These are phyloP conservation scores for Salix brachista DNA, from an alignment of 345 rosid genomes.

Conservation along the genomic window DNA sequence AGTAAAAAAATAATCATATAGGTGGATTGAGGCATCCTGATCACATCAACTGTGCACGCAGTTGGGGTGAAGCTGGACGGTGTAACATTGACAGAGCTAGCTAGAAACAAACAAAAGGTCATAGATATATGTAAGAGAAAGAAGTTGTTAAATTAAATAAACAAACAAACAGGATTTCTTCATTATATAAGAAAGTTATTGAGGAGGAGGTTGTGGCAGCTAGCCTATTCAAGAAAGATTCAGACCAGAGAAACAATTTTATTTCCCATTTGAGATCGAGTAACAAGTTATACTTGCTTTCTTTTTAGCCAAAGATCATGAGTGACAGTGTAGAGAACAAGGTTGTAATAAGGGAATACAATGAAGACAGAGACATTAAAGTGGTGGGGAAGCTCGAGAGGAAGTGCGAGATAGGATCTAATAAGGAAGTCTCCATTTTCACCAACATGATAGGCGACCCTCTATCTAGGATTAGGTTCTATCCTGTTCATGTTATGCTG, in stretches of 20 bases:
- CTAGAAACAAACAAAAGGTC: constrained; percentile 1
- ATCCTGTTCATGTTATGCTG: constrained; percentile 50
- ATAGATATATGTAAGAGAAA: background rate
- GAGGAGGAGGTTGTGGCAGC: constrained; percentile 11
- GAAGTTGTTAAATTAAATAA: background rate
- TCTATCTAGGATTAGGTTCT: constrained; percentile 48
- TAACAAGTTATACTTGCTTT: background rate
- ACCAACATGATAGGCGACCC: constrained; percentile 44
- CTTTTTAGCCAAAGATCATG: constrained; percentile 15
- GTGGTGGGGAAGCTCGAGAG: constrained; percentile 57
- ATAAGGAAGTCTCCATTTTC: constrained; percentile 40
- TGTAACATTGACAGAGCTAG: background rate
- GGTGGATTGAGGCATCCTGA: no score
- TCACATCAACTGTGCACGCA: no score
- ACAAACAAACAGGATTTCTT: background rate
- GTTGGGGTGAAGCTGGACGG: no score
- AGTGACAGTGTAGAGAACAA: constrained; percentile 23
- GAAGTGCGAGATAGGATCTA: constrained; percentile 39
- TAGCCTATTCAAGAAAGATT: constrained; percentile 23
- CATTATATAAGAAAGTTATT: background rate
- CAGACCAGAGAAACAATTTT: background rate
- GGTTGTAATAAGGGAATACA: constrained; percentile 43
- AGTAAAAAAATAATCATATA: no score
- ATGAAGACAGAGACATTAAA: constrained; percentile 34
- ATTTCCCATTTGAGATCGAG: background rate